phyloP scores from a whole-genome alignment of 805 yeast species.

The Candida oleophila region DNA sequence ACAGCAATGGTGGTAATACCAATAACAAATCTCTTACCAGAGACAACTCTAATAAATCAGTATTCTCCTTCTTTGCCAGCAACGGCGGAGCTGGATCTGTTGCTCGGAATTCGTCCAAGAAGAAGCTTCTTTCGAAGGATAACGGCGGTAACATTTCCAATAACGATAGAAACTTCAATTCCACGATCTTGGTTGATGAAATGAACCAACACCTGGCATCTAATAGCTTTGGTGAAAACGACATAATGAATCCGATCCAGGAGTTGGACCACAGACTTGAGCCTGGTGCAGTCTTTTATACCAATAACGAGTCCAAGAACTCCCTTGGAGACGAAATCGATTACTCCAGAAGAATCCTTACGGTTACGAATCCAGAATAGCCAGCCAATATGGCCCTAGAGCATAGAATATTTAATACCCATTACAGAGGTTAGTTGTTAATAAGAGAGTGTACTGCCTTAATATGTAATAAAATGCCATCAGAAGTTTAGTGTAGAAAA shows the following conservation, averaged over 20 bases:
- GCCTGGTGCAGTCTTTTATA: slow-evolving; percentile 26
- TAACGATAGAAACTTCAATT: background rate
- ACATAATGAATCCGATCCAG: slow-evolving; percentile 34
- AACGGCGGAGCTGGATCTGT: slow-evolving; percentile 15
- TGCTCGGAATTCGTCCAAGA: slow-evolving; percentile 29
- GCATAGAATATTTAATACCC: slow-evolving; percentile 1
- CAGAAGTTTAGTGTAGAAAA: no score
- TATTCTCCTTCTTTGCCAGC: slow-evolving; percentile 24
- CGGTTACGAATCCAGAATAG: slow-evolving; percentile 24
- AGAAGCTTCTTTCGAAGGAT: slow-evolving; percentile 27
- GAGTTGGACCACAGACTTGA: slow-evolving; percentile 27
- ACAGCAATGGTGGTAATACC: slow-evolving; percentile 7
- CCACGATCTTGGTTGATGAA: background rate
- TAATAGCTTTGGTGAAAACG: slow-evolving; percentile 8
- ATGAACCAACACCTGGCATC: slow-evolving; percentile 10
- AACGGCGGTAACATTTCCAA: slow-evolving; percentile 20
- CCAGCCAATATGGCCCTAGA: background rate
- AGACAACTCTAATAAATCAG: slow-evolving; percentile 34
- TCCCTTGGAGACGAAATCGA: slow-evolving; percentile 34
- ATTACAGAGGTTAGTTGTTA: background rate
- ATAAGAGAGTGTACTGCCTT: no score
- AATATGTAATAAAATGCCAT: no score
- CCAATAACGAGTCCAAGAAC: slow-evolving; percentile 24
- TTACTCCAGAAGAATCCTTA: slow-evolving; percentile 31
- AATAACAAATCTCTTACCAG: slow-evolving; percentile 22